Base-by-base conservation (phyloP, 208 protist genomes). In the Wallacemonas sp. region DNA sequence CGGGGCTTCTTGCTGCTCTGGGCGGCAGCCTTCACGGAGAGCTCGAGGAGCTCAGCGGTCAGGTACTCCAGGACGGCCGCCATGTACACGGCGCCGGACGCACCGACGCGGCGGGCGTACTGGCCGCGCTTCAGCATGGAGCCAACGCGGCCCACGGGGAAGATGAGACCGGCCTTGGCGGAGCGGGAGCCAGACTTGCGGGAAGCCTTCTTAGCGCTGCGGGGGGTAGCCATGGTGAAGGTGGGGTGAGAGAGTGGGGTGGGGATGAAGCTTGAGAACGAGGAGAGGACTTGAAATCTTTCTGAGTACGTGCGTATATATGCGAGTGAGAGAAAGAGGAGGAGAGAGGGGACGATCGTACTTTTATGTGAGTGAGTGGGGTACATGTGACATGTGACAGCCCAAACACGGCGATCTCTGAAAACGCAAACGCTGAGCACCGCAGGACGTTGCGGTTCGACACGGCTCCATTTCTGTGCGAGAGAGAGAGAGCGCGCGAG, bases 21-120 rank as follows among this genome's bases (percentile, higher is more conserved):
- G 66, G 66, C 71, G 32, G 85, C 81, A 12, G 80, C 79, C 82
- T 92, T 92, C 75, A 88, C 80, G 47, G 85, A 88, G 30, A 92
- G 83, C 80, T 93, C 87, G 68, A 93, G 83, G 54, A 93, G 76
- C 77, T 93, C 87, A 41, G 87, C 83, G 17, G 83, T 90, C 81
- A 93, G 71, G 88, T 99, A 99, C 89, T 99, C 99, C 27, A 99
- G 75, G 54, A 99, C 98, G 36, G 99, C 98, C 4, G 98, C 92
- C 57, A 99, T 80, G 90, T 99, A 99, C 39, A 99, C 96, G 48
- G 99, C 98, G 46, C 98, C 98, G 56, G 95, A 98, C 33, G 96
- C 92, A 87, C 98, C 97, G 62, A 99, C 83, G 80, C 98, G 94
- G 78, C 92, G 73, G 34, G 97, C 96, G 85, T 99, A 99, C 79